Evolutionary conservation across 2,329 filamentous ascomycete genomes (phyloP), one percentile per base, ranked within the genome.

Genomic region (Dendrostoma leiphaemia): DNA sequence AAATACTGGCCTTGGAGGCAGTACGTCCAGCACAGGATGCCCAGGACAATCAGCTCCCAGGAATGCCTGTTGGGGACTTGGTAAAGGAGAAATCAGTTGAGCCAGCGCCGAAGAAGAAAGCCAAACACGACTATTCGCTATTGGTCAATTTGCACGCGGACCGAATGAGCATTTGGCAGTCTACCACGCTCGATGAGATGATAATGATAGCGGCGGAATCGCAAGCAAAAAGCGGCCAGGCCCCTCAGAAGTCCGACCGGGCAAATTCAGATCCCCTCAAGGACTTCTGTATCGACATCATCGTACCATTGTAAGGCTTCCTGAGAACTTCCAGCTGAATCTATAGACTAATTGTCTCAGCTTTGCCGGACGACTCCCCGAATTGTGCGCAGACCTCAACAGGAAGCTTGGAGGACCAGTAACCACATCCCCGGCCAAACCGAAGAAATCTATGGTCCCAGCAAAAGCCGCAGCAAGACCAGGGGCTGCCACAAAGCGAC

Each of bases 161-260:
- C 67, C 84, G 88, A 44, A 74, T 94, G 23, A 90, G 87, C 63
- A 94, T 94, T 56, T 93, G 89, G 89, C 88, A 92, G 65, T 90
- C 89, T 3, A 85, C 89, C 7, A 83, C 85, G 32, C 72, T 83
- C 21, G 82, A 88, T 59, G 80, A 83, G 51, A 69, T 80, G 55
- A 71, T 75, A 21, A 55, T 58, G 34, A 64, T 80, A 13, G 62
- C 79, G 15, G 75, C 77, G 41, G 78, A 81, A 51, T 74, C 77
- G 1, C 79, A 82, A 58, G 59, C 66, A 3, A 65, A 63, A 3
- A 61, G 66, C 5, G 61, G 67, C 1, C 58, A 60, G 2, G 71
- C 72, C 38, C 67, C 68, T 2, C 70, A 70, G 52, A 68, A 66
- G 51, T 67, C 69, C 44, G 72, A 74, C 54, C 74, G 71, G 53